A percentile compares a stretch with the other conserved stretches of the same genome.
phyloP scores from a whole-genome alignment of 345 rosid genomes.

The Carallia brachiata region DNA sequence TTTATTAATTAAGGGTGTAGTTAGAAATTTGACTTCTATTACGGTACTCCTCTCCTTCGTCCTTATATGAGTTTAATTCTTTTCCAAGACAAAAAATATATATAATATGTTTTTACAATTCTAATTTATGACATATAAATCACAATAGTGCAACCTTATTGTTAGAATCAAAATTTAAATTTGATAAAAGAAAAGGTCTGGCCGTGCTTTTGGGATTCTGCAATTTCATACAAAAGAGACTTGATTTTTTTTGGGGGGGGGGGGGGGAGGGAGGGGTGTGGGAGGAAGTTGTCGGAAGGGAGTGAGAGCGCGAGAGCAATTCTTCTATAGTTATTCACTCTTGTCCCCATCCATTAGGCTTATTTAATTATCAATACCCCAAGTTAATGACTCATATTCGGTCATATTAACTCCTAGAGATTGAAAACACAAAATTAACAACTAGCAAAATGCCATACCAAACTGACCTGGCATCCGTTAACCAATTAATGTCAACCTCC shows the following conservation, averaged over 20 bases:
- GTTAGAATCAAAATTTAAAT: too few species aligned
- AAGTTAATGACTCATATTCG: background rate
- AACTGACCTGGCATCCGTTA: background rate
- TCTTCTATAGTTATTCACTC: background rate
- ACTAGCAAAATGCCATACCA: background rate
- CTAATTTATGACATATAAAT: too few species aligned
- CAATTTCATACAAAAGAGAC: conserved; percentile 8
- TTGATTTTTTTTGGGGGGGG: background rate
- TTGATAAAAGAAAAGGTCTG: background rate
- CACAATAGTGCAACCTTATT: too few species aligned
- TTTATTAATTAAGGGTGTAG: too few species aligned
- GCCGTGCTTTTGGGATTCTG: conserved; percentile 22
- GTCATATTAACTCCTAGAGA: conserved; percentile 6
- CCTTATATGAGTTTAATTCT: too few species aligned
- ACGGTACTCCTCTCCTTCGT: too few species aligned
- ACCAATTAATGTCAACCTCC: conserved; percentile 9
- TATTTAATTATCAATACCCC: background rate
- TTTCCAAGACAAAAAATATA: too few species aligned
- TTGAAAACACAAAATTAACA: background rate
- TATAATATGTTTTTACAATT: too few species aligned
- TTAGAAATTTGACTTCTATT: too few species aligned
- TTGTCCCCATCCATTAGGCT: conserved; percentile 11
- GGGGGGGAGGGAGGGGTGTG: too few species aligned
- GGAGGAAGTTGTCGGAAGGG: background rate
- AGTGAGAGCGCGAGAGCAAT: conserved; percentile 1